Percentiles rank a stretch among this genome's conserved stretches.
Evolutionary conservation across 73 alveolate species (phyloP).

Genomic region (Tetrahymena borealis): DNA sequence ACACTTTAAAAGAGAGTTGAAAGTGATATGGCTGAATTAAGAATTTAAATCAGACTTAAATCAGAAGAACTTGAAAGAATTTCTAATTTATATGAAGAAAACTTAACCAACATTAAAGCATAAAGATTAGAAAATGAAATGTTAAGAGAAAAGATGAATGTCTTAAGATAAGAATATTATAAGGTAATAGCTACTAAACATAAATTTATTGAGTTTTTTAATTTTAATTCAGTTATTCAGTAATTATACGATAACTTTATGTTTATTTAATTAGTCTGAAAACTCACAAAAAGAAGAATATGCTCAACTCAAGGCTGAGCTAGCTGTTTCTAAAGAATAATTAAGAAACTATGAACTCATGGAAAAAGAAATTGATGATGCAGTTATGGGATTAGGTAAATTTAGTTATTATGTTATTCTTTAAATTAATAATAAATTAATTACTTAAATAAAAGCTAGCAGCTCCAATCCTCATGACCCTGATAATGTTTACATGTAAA

Average conservation of each 20-base stretch:
- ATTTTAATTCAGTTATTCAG: no score
- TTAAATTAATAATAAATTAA: neutral
- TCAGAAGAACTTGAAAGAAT: conserved; percentile 65
- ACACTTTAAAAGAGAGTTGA: conserved; percentile 55
- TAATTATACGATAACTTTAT: neutral
- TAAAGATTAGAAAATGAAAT: conserved; percentile 66
- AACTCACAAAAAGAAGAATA: conserved; percentile 34
- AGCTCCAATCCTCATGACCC: conserved; percentile 51
- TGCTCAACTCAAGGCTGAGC: conserved; percentile 68
- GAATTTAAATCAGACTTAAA: conserved; percentile 48
- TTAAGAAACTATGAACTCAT: conserved; percentile 74
- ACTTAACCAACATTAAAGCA: conserved; percentile 63
- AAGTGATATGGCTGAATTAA: conserved; percentile 63
- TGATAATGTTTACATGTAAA: conserved; percentile 43
- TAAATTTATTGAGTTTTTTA: no score
- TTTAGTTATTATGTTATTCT: neutral
- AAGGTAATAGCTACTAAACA: conserved; percentile 67
- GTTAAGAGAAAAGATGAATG: conserved; percentile 61
- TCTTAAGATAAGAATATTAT: conserved; percentile 71
- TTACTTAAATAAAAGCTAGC: neutral
- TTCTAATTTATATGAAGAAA: conserved; percentile 72
- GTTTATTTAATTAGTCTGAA: neutral
- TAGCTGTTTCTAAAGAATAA: conserved; percentile 70
- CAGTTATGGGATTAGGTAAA: conserved; percentile 63
- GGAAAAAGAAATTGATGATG: conserved; percentile 81